phyloP scores from a whole-genome alignment of 768 basidiomycete species.

The Austroboletus festivus region DNA sequence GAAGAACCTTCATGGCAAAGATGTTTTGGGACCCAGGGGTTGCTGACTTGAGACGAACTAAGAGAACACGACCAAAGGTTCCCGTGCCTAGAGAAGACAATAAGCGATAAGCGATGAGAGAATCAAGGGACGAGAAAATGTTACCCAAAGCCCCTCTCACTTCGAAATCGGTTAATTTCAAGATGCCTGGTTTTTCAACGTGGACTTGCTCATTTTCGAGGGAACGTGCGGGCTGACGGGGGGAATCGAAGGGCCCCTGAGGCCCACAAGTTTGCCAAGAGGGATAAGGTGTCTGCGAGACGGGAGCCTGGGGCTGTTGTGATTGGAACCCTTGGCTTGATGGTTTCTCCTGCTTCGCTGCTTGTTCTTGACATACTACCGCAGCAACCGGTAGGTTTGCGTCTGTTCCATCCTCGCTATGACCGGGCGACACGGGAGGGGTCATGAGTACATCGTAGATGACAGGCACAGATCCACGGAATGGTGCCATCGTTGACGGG shows the following conservation, averaged over 20 bases:
- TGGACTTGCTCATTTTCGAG: conserved; percentile 72
- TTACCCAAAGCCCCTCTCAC: conserved; percentile 74
- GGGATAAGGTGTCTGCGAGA: conserved; percentile 7
- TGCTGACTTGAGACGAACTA: conserved; percentile 72
- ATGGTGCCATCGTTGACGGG: conserved; percentile 15
- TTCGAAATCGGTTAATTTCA: conserved; percentile 76
- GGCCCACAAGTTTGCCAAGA: conserved; percentile 9
- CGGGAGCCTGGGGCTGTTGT: conserved; percentile 2
- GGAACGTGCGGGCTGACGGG: conserved; percentile 45
- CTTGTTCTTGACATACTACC: conserved; percentile 14
- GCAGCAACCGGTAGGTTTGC: conserved; percentile 9
- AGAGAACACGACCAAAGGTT: conserved; percentile 90
- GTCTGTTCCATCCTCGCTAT: conserved; percentile 39
- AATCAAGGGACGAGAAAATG: conserved; percentile 16
- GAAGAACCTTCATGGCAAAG: conserved; percentile 88
- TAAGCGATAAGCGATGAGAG: conserved; percentile 4
- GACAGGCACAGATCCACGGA: conserved; percentile 41
- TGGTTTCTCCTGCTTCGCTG: conserved; percentile 7
- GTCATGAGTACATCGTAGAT: conserved; percentile 62
- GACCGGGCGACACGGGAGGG: conserved; percentile 63
- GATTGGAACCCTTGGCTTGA: conserved; percentile 8
- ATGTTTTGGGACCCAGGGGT: conserved; percentile 42
- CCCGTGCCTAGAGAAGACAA: conserved; percentile 70
- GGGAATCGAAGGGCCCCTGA: conserved; percentile 24
- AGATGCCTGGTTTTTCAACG: conserved; percentile 49